These are phyloP conservation scores for Saussurea involucrata DNA, from an alignment of 129 eudicot genomes.

Conservation along the genomic window DNA sequence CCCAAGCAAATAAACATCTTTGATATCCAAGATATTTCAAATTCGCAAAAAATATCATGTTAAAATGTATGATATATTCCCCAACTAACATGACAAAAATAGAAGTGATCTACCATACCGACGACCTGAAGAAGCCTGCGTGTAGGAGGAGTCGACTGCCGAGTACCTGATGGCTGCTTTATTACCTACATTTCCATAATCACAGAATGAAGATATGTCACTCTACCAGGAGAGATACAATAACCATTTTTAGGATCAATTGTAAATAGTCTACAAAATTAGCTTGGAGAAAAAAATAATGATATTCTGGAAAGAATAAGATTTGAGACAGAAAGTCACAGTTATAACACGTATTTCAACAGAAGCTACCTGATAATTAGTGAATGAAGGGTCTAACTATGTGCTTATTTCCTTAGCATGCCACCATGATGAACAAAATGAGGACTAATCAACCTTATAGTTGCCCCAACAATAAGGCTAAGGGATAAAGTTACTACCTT, in stretches of 20 bases:
- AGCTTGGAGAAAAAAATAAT: constrained; percentile 7
- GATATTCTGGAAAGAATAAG: neutral
- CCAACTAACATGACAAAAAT: constrained; percentile 7
- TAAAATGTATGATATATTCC: neutral
- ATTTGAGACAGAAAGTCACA: neutral
- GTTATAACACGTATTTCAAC: neutral
- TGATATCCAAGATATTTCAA: neutral
- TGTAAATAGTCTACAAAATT: constrained; percentile 8
- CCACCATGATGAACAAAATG: neutral
- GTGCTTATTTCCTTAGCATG: neutral
- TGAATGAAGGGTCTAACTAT: neutral
- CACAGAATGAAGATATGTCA: neutral
- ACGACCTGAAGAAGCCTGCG: constrained; percentile 85
- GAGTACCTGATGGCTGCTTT: constrained; percentile 63
- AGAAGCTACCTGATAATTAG: neutral
- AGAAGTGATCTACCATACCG: constrained; percentile 56
- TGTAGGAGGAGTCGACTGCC: constrained; percentile 54
- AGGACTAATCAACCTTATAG: neutral
- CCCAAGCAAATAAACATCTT: neutral
- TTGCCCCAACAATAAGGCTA: too few relatives aligned
- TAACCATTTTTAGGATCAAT: constrained; percentile 4
- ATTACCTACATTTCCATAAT: constrained; percentile 37
- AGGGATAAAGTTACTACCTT: too few relatives aligned
- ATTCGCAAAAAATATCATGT: constrained; percentile 1
- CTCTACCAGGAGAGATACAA: neutral